Evolutionary conservation across 1,284 basidiomycete genomes (phyloP).

Genomic region (Xanthoconium separans): DNA sequence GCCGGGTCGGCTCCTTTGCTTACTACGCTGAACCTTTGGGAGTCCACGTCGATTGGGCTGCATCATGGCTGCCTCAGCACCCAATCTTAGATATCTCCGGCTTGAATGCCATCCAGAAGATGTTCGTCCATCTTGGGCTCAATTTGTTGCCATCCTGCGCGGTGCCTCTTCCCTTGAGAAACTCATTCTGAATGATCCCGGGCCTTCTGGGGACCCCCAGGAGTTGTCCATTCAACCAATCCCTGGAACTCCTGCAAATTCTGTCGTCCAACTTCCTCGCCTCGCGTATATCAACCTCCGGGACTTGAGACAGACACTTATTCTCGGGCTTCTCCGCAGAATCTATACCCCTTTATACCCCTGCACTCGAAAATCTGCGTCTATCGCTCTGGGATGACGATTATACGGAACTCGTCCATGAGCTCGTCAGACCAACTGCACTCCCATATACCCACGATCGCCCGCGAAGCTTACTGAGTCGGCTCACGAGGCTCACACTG

Average conservation of each 20-base stretch:
- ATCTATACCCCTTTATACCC: constrained; percentile 49
- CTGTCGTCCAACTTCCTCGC: constrained; percentile 44
- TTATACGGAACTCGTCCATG: constrained; percentile 7
- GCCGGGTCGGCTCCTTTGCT: constrained; percentile 54
- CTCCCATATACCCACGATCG: constrained; percentile 29
- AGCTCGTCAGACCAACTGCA: constrained; percentile 34
- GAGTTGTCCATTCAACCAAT: constrained; percentile 35
- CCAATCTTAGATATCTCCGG: constrained; percentile 46
- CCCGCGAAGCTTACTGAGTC: constrained; percentile 39
- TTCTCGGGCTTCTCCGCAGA: constrained; percentile 44
- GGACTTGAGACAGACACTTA: constrained; percentile 44
- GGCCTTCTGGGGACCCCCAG: constrained; percentile 18
- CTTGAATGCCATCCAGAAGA: constrained; percentile 57
- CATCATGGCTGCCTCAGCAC: constrained; percentile 39
- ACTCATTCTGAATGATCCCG: constrained; percentile 51
- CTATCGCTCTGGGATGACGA: constrained; percentile 45
- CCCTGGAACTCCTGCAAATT: constrained; percentile 22
- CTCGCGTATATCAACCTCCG: constrained; percentile 47
- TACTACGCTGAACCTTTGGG: constrained; percentile 51
- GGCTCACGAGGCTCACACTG: constrained; percentile 51
- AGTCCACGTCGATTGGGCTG: constrained; percentile 61
- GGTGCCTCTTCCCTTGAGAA: constrained; percentile 47
- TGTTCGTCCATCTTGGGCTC: constrained; percentile 52
- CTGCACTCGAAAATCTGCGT: constrained; percentile 45
- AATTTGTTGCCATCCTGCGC: constrained; percentile 42